Evolutionary conservation across 2,329 filamentous ascomycete genomes (phyloP).

Genomic region (Nothophoma quercina): DNA sequence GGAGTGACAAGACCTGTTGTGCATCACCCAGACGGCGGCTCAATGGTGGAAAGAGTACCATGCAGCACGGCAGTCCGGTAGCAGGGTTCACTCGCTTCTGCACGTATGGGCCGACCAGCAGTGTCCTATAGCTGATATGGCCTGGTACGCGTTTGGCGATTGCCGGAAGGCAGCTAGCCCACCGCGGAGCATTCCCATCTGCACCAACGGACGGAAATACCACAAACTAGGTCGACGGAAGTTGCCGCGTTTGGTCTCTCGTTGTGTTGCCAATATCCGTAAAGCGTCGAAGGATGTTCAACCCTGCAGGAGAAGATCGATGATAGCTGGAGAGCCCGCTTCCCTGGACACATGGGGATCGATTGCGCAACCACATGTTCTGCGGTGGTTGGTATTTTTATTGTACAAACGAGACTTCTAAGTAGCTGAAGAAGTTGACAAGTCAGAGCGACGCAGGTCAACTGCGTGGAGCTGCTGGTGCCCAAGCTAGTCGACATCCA

Average conservation of each 20-base stretch:
- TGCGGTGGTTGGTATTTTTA: neutral
- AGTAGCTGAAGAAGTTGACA: neutral
- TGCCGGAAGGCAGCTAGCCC: constrained; percentile 1
- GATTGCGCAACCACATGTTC: too few species aligned
- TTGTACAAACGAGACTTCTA: too few species aligned
- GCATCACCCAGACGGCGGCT: neutral
- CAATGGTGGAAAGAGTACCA: constrained; percentile 2
- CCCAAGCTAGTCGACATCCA: neutral
- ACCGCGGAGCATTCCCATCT: neutral
- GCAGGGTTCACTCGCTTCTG: constrained; percentile 21
- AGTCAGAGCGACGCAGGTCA: neutral
- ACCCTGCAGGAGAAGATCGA: neutral
- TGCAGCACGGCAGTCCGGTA: neutral
- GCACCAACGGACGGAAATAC: neutral
- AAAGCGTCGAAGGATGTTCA: neutral
- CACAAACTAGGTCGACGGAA: neutral
- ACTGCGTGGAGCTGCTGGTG: too few species aligned
- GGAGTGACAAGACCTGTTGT: constrained; percentile 1
- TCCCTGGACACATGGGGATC: too few species aligned
- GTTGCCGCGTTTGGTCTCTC: neutral
- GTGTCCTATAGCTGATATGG: constrained; percentile 12
- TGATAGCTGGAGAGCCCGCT: too few species aligned
- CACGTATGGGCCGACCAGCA: constrained; percentile 21
- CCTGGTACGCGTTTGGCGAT: constrained; percentile 5
- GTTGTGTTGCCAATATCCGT: neutral